A percentile compares a stretch with the other conserved stretches of the same genome.
These are phyloP conservation scores for Paramicrosporidium saccamoebae DNA, from an alignment of 371 early-diverging fungal species.

Conservation along the genomic window DNA sequence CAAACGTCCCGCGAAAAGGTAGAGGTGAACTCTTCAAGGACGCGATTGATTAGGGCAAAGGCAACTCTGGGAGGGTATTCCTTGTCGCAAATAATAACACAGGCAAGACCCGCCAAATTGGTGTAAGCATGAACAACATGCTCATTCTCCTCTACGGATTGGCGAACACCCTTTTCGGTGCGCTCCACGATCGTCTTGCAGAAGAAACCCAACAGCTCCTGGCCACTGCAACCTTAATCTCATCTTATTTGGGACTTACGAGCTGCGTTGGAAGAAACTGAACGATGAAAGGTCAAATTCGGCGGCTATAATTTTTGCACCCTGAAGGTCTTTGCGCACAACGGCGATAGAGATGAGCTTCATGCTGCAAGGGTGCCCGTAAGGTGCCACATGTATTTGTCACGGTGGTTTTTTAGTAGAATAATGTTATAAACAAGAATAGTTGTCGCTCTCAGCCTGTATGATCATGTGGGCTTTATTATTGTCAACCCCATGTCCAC, in stretches of 20 bases:
- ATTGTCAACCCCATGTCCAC: too few species aligned
- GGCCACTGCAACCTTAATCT: slow-evolving; percentile 13
- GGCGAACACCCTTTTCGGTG: slow-evolving; percentile 38
- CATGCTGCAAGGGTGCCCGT: slow-evolving; percentile 6
- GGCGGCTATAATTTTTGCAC: slow-evolving; percentile 11
- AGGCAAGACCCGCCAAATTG: slow-evolving; percentile 27
- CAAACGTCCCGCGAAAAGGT: slow-evolving; percentile 16
- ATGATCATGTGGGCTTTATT: too few species aligned
- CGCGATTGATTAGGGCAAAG: slow-evolving; percentile 42
- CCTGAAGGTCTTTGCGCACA: slow-evolving; percentile 9
- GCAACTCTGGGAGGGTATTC: slow-evolving; percentile 80
- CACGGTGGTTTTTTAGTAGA: too few species aligned
- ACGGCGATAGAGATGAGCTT: slow-evolving; percentile 15
- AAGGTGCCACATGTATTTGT: too few species aligned
- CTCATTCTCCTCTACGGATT: slow-evolving; percentile 46
- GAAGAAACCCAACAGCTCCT: slow-evolving; percentile 65
- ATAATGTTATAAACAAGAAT: too few species aligned
- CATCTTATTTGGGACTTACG: slow-evolving; percentile 10
- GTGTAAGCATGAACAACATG: slow-evolving; percentile 49
- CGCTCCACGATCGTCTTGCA: slow-evolving; percentile 51
- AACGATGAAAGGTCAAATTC: slow-evolving; percentile 43
- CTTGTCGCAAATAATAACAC: slow-evolving; percentile 43
- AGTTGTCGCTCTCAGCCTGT: too few species aligned
- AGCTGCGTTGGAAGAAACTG: slow-evolving; percentile 53
- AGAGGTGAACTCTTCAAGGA: slow-evolving; percentile 53